Evolutionary conservation across 768 basidiomycete species (phyloP), one percentile per base, ranked within the genome.

Genomic region (Agrocybe chaxingu): DNA sequence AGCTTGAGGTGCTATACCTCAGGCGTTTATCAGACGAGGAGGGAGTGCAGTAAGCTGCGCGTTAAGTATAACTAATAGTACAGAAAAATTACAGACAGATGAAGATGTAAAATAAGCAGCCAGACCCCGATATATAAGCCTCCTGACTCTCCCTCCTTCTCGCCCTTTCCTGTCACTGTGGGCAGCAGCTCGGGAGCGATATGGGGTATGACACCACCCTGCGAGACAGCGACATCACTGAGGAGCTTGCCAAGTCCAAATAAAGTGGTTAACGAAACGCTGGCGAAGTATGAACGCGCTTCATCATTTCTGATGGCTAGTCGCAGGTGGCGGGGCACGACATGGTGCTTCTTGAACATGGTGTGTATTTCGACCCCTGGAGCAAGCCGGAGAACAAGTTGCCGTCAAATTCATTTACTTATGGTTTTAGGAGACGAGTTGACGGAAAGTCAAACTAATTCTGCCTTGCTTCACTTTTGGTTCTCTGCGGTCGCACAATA

Each of bases 251-350:
- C 86, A 59, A 90, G 69, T 68, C 83, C 84, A 45, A 8, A 40
- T 35, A 29, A 43, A 54, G 39, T 47, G 42, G 46, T 54, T 13
- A 46, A 45, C 10, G 45, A 37, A 38, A 3, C 13, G 8, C 35
- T 36, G 12, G 12, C n/a, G 46, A 46, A 11, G 11, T 11, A 34
- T 31, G 19, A 8, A 43, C 12, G 4, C 37, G 0, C 90, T 66
- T 93, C 91, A 52, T 92, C 90, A 68, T 93, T 92, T 58, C 92
- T 81, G 70, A 95, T 92, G 57, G 93, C 93, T 48, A 95, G 83
- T 64, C 95, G 93, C 43, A 95, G 70, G 71, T 95, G 93, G 62
- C 93, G 85, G 48, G 92, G 93, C 18, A 94, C 89, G 60, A 95
- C 94, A 86, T 92, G 91, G 59, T 89, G 86, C 77, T 94, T 89